Evolutionary conservation across 257 asterid genomes (phyloP).

Genomic region (Solanum appendiculatum): DNA sequence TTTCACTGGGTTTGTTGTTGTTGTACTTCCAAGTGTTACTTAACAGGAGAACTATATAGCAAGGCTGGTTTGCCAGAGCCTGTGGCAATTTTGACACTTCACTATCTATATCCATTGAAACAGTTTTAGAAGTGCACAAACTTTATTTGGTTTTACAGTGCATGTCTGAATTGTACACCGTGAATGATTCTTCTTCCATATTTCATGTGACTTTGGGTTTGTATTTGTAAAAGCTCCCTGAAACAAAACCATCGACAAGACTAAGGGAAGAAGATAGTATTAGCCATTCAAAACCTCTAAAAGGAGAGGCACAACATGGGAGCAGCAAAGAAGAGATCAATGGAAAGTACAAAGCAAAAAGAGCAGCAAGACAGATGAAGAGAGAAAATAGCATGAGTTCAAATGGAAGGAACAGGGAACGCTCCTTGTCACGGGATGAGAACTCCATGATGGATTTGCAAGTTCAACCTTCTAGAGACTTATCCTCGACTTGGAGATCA

Average conservation of each 20-base stretch:
- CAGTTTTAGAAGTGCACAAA: not conserved
- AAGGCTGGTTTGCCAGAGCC: not conserved
- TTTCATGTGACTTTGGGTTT: constrained; percentile 7
- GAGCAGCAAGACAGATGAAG: constrained; percentile 17
- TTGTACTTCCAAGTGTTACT: not conserved
- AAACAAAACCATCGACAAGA: constrained; percentile 20
- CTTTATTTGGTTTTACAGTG: not conserved
- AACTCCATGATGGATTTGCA: not conserved
- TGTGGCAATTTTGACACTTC: not conserved
- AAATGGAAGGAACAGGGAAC: constrained; percentile 3
- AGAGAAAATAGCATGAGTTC: constrained; percentile 12
- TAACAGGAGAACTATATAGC: not conserved
- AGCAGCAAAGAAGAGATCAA: constrained; percentile 8
- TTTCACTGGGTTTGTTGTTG: not conserved
- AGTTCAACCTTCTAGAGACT: constrained; percentile 22
- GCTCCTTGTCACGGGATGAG: not conserved
- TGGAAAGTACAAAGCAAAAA: constrained; percentile 16
- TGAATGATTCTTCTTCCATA: not conserved
- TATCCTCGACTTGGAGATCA: constrained; percentile 51
- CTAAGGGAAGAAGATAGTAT: constrained; percentile 19
- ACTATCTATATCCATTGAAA: not conserved
- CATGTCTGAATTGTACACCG: not conserved
- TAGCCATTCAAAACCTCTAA: constrained; percentile 16
- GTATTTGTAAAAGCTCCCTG: constrained; percentile 19
- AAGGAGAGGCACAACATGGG: constrained; percentile 2